A percentile compares a stretch with the other conserved stretches of the same genome.
Evolutionary conservation across 2,329 filamentous ascomycete genomes (phyloP).

Genomic region (Xenoacremonium recifei): DNA sequence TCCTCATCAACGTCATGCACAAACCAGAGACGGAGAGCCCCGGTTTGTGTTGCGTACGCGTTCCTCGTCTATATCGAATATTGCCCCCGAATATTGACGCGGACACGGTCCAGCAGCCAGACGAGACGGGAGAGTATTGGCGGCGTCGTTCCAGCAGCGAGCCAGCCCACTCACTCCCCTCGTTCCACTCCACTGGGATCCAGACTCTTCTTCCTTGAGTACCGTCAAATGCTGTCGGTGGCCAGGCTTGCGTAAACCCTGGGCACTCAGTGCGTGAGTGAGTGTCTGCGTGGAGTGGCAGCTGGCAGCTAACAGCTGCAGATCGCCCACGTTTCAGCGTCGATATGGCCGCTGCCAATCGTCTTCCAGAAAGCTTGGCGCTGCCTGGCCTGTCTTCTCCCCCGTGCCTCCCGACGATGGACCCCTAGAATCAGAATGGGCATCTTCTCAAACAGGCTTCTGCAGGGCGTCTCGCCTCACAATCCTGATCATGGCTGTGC

Average conservation of each 20-base stretch:
- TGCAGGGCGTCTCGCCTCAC: neutral
- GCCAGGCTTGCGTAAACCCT: neutral
- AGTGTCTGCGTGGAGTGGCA: neutral
- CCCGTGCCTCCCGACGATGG: too few relatives aligned
- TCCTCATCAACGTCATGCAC: neutral
- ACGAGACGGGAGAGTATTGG: too few relatives aligned
- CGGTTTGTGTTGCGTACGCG: neutral
- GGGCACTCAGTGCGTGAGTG: too few relatives aligned
- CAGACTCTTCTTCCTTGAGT: conserved; percentile 9
- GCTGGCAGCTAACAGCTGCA: neutral
- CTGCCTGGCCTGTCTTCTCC: neutral
- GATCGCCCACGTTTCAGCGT: neutral
- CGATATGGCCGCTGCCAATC: neutral
- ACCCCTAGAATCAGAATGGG: neutral
- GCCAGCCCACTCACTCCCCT: conserved; percentile 6
- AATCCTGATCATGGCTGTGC: neutral
- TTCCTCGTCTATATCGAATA: neutral
- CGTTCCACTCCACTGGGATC: conserved; percentile 19
- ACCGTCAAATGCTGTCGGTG: neutral
- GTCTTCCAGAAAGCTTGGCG: neutral
- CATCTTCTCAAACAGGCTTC: neutral
- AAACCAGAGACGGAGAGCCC: neutral
- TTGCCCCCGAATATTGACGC: conserved; percentile 1
- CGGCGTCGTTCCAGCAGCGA: conserved; percentile 1
- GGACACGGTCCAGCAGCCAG: too few relatives aligned